A percentile compares a stretch with the other conserved stretches of the same genome.
Conservation (phyloP, 805 yeast genomes). For the Pichia exigua region DNA sequence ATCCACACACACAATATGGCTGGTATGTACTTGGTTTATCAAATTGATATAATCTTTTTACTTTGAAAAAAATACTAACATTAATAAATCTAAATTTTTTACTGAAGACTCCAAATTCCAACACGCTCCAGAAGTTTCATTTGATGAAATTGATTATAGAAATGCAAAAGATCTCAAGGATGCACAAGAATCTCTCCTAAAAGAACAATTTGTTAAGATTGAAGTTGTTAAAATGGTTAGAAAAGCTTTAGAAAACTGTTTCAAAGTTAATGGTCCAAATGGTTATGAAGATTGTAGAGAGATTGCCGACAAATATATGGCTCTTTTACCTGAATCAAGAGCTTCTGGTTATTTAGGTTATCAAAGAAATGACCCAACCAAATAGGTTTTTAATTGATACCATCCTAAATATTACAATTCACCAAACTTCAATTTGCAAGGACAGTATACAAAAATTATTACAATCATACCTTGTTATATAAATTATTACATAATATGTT, state of each 20-base stretch:
- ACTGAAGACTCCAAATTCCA: conserved; percentile 15
- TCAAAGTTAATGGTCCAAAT: conserved; percentile 51
- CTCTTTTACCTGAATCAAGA: conserved; percentile 62
- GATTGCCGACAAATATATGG: conserved; percentile 67
- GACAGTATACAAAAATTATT: not conserved
- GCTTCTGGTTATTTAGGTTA: conserved; percentile 74
- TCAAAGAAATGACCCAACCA: conserved; percentile 81
- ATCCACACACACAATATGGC: not conserved
- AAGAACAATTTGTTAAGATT: conserved; percentile 73
- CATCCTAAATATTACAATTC: not conserved
- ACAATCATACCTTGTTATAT: not conserved
- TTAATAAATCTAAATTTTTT: not conserved
- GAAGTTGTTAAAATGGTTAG: conserved; percentile 61
- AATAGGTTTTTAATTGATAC: conserved; percentile 30
- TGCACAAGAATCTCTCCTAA: conserved; percentile 71
- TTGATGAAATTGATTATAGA: conserved; percentile 73
- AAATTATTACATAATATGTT: not conserved
- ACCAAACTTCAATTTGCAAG: not conserved
- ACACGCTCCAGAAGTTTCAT: conserved; percentile 64
- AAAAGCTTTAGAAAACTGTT: conserved; percentile 69
- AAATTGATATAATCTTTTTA: not conserved
- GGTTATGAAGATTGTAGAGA: conserved; percentile 75
- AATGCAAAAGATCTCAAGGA: conserved; percentile 52
- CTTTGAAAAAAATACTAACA: not conserved
- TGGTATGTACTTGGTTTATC: not conserved